phyloP scores from a whole-genome alignment of 306 rosid genomes.

The Castanea sativa region DNA sequence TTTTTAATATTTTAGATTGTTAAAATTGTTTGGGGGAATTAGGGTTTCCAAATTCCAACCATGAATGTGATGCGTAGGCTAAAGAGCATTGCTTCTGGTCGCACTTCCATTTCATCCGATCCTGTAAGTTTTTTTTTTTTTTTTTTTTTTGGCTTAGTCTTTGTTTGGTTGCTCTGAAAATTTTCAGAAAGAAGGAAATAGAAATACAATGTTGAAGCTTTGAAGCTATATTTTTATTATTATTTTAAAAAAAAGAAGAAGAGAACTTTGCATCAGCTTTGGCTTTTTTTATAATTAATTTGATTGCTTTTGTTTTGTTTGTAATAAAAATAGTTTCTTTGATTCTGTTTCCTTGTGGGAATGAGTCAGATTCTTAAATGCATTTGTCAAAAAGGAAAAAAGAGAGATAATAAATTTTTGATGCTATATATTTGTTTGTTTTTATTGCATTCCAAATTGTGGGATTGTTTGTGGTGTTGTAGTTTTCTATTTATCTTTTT shows the following conservation, averaged over 20 bases:
- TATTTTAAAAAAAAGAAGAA: no score
- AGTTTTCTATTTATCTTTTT: neutral
- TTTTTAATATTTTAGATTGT: neutral
- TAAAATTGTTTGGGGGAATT: constrained; percentile 3
- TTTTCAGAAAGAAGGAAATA: neutral
- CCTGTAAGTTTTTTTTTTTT: constrained; percentile 54
- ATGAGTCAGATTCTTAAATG: neutral
- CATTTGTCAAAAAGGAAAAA: neutral
- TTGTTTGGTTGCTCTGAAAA: constrained; percentile 16
- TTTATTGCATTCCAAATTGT: no score
- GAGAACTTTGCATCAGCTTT: no score
- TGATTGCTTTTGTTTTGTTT: neutral
- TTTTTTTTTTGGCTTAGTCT: neutral
- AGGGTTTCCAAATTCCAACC: constrained; percentile 49
- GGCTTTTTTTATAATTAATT: neutral
- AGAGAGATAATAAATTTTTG: neutral
- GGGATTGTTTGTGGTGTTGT: neutral
- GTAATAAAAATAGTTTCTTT: neutral
- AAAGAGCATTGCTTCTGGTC: constrained; percentile 97
- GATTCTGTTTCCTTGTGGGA: neutral
- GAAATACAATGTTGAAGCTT: neutral
- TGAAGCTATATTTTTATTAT: no score
- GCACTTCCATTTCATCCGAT: constrained; percentile 86
- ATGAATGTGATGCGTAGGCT: constrained; percentile 98
- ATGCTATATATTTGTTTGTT: neutral